phyloP scores from a whole-genome alignment of 495 filamentous ascomycete species.

The Penicillium cosmopolitanum region DNA sequence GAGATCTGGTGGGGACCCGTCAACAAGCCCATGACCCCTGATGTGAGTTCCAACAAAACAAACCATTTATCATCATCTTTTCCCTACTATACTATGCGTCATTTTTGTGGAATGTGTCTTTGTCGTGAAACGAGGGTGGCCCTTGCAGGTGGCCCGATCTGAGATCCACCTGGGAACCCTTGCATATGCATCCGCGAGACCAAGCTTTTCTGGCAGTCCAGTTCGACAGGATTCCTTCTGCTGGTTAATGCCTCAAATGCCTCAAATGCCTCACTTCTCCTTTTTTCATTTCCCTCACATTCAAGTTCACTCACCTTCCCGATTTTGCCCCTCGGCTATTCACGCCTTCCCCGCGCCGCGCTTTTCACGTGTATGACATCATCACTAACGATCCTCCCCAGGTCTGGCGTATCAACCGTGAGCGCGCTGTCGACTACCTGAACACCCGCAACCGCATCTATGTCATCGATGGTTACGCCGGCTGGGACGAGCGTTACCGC shows the following conservation, averaged over 20 bases:
- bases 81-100: constrained; percentile 18
- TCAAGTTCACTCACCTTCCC: background rate
- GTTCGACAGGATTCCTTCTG: background rate
- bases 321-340: constrained; percentile 9
- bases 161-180: constrained; percentile 29
- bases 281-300: background rate
- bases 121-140: constrained; percentile 17
- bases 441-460: constrained; percentile 99
- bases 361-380: constrained; percentile 45
- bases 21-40: constrained; percentile 97
- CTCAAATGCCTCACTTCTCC: background rate
- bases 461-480: constrained; percentile 94
- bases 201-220: constrained; percentile 43
- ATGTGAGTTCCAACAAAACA: constrained; percentile 66
- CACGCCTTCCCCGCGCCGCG: constrained; percentile 23
- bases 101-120: constrained; percentile 26
- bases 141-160: constrained; percentile 36
- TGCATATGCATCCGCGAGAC: constrained; percentile 29
- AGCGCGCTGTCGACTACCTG: constrained; percentile 97
- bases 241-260: background rate
- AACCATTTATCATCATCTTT: constrained; percentile 6
- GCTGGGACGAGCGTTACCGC: constrained; percentile 98
- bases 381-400: constrained; percentile 45
- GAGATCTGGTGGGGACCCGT: constrained; percentile 98
- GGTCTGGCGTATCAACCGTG: constrained; percentile 99